Evolutionary conservation across 441 rosid species (phyloP).

Genomic region (Cnidoscolus chayamansa): DNA sequence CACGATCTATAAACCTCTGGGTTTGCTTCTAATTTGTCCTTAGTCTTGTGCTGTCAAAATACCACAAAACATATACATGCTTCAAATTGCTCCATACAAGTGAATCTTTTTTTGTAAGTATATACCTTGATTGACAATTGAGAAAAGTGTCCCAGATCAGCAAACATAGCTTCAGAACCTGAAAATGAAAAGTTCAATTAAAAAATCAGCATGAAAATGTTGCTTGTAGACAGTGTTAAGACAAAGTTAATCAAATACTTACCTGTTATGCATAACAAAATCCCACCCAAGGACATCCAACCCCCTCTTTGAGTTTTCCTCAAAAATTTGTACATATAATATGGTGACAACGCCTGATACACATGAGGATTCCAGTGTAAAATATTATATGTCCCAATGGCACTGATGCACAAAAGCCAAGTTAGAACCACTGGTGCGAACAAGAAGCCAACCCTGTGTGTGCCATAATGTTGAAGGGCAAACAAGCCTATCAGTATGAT

Average conservation of each 20-base stretch:
- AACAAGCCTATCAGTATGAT: constrained; percentile 72
- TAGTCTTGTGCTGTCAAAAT: not conserved
- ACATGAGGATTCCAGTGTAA: constrained; percentile 86
- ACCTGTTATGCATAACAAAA: constrained; percentile 89
- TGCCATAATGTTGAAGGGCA: constrained; percentile 93
- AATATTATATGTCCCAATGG: constrained; percentile 80
- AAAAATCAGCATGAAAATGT: not conserved
- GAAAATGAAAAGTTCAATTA: constrained; percentile 14
- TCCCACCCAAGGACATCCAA: constrained; percentile 97
- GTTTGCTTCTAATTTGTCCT: not conserved
- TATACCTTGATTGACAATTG: constrained; percentile 85
- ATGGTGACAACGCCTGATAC: constrained; percentile 83
- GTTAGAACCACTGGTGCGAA: constrained; percentile 81
- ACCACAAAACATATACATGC: not conserved
- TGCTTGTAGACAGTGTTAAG: constrained; percentile 3
- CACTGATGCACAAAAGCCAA: constrained; percentile 84
- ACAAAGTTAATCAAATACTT: not conserved
- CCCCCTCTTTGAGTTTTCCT: constrained; percentile 82
- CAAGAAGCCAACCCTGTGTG: constrained; percentile 86
- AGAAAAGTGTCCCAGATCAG: constrained; percentile 96
- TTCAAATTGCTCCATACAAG: not conserved
- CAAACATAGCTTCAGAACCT: constrained; percentile 98
- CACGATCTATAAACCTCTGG: not conserved
- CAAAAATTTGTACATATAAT: constrained; percentile 82
- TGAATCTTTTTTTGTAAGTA: not conserved